A percentile compares a stretch with the other conserved stretches of the same genome.
These are phyloP conservation scores for Lasiodiplodia sp. DNA, from an alignment of 2,329 filamentous ascomycete species.

Conservation along the genomic window DNA sequence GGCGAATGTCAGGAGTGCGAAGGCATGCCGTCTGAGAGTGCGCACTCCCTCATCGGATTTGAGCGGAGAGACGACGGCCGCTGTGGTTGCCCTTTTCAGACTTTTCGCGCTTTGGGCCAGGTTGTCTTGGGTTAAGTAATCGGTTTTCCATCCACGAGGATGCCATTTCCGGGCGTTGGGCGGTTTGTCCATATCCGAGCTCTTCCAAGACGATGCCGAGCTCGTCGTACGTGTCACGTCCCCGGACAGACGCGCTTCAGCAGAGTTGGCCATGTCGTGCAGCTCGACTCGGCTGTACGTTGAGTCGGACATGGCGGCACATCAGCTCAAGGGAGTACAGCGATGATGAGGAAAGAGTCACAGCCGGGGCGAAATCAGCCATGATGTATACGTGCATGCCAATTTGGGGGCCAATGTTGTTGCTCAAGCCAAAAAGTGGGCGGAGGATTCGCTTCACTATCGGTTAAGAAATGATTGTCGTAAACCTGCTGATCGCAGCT, in stretches of 20 bases:
- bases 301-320: slow-evolving; percentile 1
- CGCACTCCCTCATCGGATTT: not conserved
- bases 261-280: not conserved
- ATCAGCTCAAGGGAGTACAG: too few species aligned
- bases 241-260: not conserved
- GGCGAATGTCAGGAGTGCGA: not conserved
- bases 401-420: too few species aligned
- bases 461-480: too few species aligned
- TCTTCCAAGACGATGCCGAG: not conserved
- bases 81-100: not conserved
- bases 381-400: too few species aligned
- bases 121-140: not conserved
- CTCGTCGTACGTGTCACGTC: not conserved
- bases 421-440: too few species aligned
- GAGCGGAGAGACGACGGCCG: not conserved
- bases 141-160: not conserved
- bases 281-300: slow-evolving; percentile 1
- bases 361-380: too few species aligned
- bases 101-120: not conserved
- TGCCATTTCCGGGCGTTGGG: not conserved
- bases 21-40: not conserved
- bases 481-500: too few species aligned
- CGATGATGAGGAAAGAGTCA: too few species aligned
- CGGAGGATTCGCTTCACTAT: too few species aligned
- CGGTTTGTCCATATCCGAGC: not conserved